Evolutionary conservation across 371 early-diverging fungal genomes (phyloP).

Genomic region (Umbelopsis sp.): DNA sequence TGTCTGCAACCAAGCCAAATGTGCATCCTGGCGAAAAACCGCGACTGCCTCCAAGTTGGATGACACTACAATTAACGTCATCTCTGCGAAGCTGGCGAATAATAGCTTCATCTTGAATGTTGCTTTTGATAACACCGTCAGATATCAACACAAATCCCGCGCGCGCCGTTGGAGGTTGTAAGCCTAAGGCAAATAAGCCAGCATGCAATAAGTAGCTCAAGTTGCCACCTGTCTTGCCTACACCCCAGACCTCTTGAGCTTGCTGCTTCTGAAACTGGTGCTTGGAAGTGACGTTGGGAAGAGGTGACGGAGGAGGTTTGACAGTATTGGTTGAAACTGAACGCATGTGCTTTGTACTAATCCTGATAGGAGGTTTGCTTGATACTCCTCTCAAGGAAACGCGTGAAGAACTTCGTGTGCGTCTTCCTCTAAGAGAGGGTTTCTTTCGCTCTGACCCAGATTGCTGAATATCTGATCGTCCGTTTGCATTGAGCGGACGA

Average conservation of each 20-base stretch:
- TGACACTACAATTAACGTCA: slow-evolving; percentile 72
- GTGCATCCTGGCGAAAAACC: slow-evolving; percentile 76
- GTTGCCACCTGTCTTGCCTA: slow-evolving; percentile 63
- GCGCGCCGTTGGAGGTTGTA: slow-evolving; percentile 72
- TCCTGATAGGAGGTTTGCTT: neutral
- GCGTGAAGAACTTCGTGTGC: neutral
- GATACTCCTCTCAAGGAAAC: neutral
- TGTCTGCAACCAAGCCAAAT: slow-evolving; percentile 89
- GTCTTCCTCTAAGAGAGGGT: neutral
- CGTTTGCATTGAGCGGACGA: neutral
- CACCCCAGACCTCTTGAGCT: slow-evolving; percentile 58
- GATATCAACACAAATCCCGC: slow-evolving; percentile 82
- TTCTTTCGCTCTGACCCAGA: neutral
- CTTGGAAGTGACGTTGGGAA: neutral
- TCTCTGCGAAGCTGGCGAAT: slow-evolving; percentile 52
- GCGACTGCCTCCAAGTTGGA: slow-evolving; percentile 75
- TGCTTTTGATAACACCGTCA: slow-evolving; percentile 84
- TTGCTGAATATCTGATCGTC: neutral
- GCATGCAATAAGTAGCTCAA: slow-evolving; percentile 71
- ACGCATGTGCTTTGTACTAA: neutral
- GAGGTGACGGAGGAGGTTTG: neutral
- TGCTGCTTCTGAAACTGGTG: slow-evolving; percentile 2
- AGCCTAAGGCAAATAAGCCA: slow-evolving; percentile 70
- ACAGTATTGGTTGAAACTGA: neutral
- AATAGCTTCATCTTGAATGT: slow-evolving; percentile 58